phyloP scores from a whole-genome alignment of 352 stramenopile species.

The Elongisporangium undulatum region DNA sequence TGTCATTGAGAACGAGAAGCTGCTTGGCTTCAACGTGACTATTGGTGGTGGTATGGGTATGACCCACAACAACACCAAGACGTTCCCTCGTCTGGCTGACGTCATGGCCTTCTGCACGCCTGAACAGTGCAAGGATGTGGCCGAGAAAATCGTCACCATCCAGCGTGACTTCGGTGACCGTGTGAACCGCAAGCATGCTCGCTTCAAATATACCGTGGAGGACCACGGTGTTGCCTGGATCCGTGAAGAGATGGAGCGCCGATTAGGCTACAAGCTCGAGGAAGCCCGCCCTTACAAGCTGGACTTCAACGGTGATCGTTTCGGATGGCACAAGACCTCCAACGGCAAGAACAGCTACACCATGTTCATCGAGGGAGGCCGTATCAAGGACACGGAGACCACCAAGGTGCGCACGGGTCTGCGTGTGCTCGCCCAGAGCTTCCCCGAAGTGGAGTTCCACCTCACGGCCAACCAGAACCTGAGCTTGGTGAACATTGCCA shows the following conservation, averaged over 20 bases:
- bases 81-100: conserved; percentile 95
- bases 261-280: conserved; percentile 92
- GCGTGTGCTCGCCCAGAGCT: conserved; percentile 87
- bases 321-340: conserved; percentile 68
- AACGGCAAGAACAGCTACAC: conserved; percentile 77
- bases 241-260: conserved; percentile 90
- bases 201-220: conserved; percentile 99
- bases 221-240: conserved; percentile 95
- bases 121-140: conserved; percentile 85
- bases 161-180: conserved; percentile 97
- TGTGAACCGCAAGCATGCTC: conserved; percentile 94
- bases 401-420: conserved; percentile 89
- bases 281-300: conserved; percentile 73
- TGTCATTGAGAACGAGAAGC: conserved; percentile 84
- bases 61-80: conserved; percentile 97
- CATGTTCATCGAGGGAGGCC: conserved; percentile 86
- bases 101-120: conserved; percentile 95
- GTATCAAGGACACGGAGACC: conserved; percentile 90
- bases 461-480: conserved; percentile 96
- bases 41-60: conserved; percentile 97
- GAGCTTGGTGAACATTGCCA: conserved; percentile 92
- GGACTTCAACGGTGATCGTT: conserved; percentile 63
- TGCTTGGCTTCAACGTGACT: conserved; percentile 94
- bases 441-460: conserved; percentile 92
- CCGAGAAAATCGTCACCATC: conserved; percentile 93